Base-by-base conservation (phyloP, 345 rosid species). In the Eucalyptus sp. region DNA sequence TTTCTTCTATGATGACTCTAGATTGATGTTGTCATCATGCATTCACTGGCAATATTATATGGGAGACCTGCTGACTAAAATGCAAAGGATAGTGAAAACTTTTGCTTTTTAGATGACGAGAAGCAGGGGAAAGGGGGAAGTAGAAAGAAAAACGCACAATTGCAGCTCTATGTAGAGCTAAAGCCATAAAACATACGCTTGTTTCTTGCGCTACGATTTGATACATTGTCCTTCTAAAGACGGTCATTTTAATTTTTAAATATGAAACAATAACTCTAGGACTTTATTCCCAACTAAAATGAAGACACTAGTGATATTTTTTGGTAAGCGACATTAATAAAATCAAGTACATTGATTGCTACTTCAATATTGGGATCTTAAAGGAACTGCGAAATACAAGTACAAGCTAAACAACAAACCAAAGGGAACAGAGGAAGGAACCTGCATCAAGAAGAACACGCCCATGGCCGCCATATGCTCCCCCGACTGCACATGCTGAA, bases 391-490 rank as follows among this genome's bases (percentile, higher is more conserved):
- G 22, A 71, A 71, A 71, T 3, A 37, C 46, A 71, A 76, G 27
- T 37, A 37, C 3, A 76, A 76, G 83, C 83, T 76, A 44, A 37
- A 76, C 27, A 76, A 76, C 83, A 76, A 76, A 76, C 83, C 83
- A 37, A 37, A 37, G 83, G 27, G 48, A 76, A 37, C 83, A 76
- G 83, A 76, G 37, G 46, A 71, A 76, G 48, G 66, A 33, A 98
- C 99, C 99, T 98, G 99, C 94, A 98, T 91, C 94, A 98, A 91
- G 92, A 98, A 97, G 95, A 98, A 98, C 71, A 97, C 97, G 2
- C 99, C 99, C 99, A 98, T 95, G 14, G 99, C 98, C 2, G 94
- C 99, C 99, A 98, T 98, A 92, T 98, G 99, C 91, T 98, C 99
- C 10, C 99, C 99, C 44, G 99, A 98, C 88, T 98, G 99, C 64